Base-by-base conservation (phyloP, 2,329 filamentous ascomycete species). In the Chrysosporium queenslandicum region DNA sequence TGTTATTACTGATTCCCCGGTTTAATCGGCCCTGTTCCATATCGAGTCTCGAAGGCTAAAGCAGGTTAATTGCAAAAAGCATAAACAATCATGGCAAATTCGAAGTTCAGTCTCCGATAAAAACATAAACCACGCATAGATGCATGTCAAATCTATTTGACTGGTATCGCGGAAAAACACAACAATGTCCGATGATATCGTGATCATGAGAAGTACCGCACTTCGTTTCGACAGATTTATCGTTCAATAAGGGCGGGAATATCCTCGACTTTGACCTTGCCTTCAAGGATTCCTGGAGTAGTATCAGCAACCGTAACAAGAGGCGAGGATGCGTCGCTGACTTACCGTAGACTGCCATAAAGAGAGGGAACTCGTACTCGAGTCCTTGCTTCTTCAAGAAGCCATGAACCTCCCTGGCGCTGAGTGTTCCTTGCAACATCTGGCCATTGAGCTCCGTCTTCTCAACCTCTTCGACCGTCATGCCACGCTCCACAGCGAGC, bases 391-490 rank as follows among this genome's bases (percentile, higher is more conserved):
- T 80, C 74, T 85, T 87, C 64, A 98, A 71, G 70, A 97, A 97
- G 46, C 77, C 82, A 72, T 94, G 87, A 39, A 98, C 90, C 68
- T 98, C 92, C 58, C 83, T 80, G 7, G 92, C 90, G 2, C 92
- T 98, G 60, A 84, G 84, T 0, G 89, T 97, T 34, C 92, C 92
- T 73, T 98, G 92, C 54, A 98, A 75, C 74, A 94, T 95, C 76
- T 98, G 92, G 12, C 92, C 92, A 66, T 98, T 97, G 56, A 98
- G 77, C 67, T 96, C 90, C 54, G 82, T 79, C 64, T 80, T 78
- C 75, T 98, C 92, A 40, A 98, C 83, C 69, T 97, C 88, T 60
- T 85, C 82, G 36, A 98, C 87, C 7, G 80, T 78, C 59, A 91
- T 76, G 27, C 85, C 84, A 64, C 85, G 81, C 73, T 90, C 80